phyloP scores from a whole-genome alignment of 2,329 filamentous ascomycete species.

The Xylaria sp. region DNA sequence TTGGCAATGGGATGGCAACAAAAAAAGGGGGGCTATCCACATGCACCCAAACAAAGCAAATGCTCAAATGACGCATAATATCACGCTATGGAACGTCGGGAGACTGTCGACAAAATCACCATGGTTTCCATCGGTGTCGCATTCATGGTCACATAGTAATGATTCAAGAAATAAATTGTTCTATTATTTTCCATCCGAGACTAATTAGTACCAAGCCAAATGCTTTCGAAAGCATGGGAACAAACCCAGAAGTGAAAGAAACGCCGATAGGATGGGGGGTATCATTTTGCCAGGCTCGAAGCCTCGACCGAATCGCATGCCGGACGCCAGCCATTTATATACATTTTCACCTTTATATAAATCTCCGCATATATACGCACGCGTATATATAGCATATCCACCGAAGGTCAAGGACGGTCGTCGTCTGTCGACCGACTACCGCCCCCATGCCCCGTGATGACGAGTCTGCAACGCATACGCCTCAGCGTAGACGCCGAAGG shows the following conservation, averaged over 20 bases:
- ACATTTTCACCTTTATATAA: background rate
- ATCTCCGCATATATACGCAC: background rate
- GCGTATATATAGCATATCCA: too few species aligned
- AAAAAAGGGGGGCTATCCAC: background rate
- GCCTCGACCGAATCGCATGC: background rate
- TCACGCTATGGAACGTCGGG: background rate
- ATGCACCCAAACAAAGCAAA: background rate
- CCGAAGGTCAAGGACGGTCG: too few species aligned
- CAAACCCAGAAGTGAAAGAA: conserved; percentile 2
- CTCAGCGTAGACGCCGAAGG: conserved; percentile 34
- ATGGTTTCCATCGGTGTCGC: background rate
- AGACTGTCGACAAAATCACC: background rate
- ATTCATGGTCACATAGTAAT: too few species aligned
- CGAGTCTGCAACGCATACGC: conserved; percentile 32
- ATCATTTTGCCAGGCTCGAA: conserved; percentile 25
- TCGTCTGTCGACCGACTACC: conserved; percentile 1
- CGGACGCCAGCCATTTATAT: conserved; percentile 12
- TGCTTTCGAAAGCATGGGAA: background rate
- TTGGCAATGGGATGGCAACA: background rate
- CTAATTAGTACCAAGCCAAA: background rate
- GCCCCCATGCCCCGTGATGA: conserved; percentile 26
- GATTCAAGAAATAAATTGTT: too few species aligned
- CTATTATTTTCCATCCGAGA: too few species aligned
- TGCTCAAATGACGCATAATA: background rate
- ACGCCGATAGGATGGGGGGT: conserved; percentile 21